Percentiles rank a stretch among this genome's conserved stretches.
Evolutionary conservation across 805 yeast species (phyloP).

Genomic region (Kodamaea fukazawae): DNA sequence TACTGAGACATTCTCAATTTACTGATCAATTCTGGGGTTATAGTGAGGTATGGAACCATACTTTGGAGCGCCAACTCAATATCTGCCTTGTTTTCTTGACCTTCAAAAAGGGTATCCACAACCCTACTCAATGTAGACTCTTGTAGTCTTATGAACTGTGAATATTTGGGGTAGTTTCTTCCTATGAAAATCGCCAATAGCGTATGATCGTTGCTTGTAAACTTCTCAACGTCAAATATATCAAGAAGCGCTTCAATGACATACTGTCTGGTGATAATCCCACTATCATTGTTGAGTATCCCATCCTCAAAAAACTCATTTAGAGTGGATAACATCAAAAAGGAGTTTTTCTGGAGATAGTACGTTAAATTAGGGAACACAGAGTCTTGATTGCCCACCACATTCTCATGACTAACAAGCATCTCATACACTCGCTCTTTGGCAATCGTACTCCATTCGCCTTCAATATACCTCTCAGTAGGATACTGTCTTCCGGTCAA

Average conservation of each 20-base stretch:
- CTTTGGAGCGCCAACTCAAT: constrained; percentile 77
- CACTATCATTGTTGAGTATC: constrained; percentile 53
- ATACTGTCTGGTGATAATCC: constrained; percentile 65
- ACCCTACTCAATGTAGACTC: constrained; percentile 53
- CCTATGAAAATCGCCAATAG: constrained; percentile 68
- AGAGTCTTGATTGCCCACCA: not conserved
- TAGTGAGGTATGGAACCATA: constrained; percentile 54
- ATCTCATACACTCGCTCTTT: constrained; percentile 12
- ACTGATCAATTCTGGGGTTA: constrained; percentile 54
- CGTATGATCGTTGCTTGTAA: constrained; percentile 24
- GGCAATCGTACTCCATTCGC: constrained; percentile 11
- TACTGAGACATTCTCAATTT: constrained; percentile 55
- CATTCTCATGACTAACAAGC: constrained; percentile 10
- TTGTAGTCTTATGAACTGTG: constrained; percentile 74
- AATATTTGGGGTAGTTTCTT: constrained; percentile 77
- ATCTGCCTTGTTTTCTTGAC: constrained; percentile 29
- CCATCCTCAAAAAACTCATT: constrained; percentile 85
- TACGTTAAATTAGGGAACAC: constrained; percentile 65
- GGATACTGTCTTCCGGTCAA: constrained; percentile 83
- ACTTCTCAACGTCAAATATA: constrained; percentile 38
- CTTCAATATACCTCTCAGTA: constrained; percentile 49
- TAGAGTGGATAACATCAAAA: constrained; percentile 61
- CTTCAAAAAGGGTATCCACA: constrained; percentile 27
- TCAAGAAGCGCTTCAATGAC: constrained; percentile 71
- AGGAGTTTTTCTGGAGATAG: constrained; percentile 54